These are phyloP conservation scores for Uncinocarpus reesii DNA, from an alignment of 2,329 filamentous ascomycete species.

Conservation along the genomic window DNA sequence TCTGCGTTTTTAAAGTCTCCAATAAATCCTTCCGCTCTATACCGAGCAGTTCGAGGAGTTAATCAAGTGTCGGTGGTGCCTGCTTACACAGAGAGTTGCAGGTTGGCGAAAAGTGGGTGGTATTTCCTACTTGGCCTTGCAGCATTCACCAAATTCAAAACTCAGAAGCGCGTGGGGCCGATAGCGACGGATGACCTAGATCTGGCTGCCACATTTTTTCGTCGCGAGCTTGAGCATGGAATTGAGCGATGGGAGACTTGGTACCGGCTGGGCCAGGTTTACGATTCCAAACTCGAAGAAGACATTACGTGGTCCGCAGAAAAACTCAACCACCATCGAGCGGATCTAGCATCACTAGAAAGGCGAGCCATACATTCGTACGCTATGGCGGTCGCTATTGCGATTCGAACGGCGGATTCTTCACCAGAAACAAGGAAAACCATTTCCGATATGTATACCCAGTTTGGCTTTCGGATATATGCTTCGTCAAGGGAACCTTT, in stretches of 20 bases:
- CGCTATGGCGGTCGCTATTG: constrained; percentile 55
- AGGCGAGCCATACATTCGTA: constrained; percentile 75
- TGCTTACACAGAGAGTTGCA: constrained; percentile 57
- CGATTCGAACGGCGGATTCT: constrained; percentile 47
- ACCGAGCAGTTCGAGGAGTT: constrained; percentile 67
- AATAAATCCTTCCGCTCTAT: constrained; percentile 70
- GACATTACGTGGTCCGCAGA: constrained; percentile 80
- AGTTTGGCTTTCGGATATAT: constrained; percentile 60
- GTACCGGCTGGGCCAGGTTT: constrained; percentile 78
- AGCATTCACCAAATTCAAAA: constrained; percentile 73
- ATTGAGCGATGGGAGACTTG: constrained; percentile 79
- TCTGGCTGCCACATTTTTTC: constrained; percentile 67
- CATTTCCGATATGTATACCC: constrained; percentile 55
- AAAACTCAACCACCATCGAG: constrained; percentile 75
- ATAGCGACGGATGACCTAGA: constrained; percentile 75
- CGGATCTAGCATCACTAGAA: constrained; percentile 64
- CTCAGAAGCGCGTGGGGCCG: constrained; percentile 65
- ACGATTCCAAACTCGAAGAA: constrained; percentile 80
- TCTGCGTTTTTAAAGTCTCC: constrained; percentile 71
- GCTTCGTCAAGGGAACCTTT: constrained; percentile 59
- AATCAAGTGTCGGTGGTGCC: constrained; percentile 62
- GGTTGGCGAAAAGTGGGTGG: constrained; percentile 73
- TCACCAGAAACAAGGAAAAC: constrained; percentile 45
- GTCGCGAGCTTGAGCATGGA: constrained; percentile 72
- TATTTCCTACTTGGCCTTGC: constrained; percentile 86